These are phyloP conservation scores for Conoideocrella luteorostrata DNA, from an alignment of 2,329 filamentous ascomycete genomes.

Conservation along the genomic window DNA sequence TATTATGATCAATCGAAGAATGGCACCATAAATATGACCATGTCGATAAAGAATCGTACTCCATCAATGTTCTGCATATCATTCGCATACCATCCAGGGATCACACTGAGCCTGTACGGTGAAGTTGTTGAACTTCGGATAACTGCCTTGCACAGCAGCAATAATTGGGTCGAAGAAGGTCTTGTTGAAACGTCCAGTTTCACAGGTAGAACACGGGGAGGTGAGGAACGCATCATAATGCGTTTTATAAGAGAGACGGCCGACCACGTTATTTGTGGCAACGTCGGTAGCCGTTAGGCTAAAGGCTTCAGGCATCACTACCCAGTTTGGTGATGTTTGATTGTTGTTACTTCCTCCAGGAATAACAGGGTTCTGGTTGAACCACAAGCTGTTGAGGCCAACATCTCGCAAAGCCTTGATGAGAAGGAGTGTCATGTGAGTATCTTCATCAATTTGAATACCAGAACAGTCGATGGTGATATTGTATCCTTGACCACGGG, in stretches of 20 bases:
- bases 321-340: conserved; percentile 25
- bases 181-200: conserved; percentile 28
- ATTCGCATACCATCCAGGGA: conserved; percentile 32
- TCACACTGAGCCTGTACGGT: conserved; percentile 30
- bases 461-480: conserved; percentile 32
- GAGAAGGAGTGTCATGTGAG: conserved; percentile 32
- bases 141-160: conserved; percentile 30
- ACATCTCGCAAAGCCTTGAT: conserved; percentile 33
- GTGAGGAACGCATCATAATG: conserved; percentile 31
- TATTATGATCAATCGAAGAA: conserved; percentile 3
- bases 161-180: conserved; percentile 32
- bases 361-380: conserved; percentile 32
- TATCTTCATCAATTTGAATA: conserved; percentile 30
- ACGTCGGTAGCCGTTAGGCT: conserved; percentile 27
- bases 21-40: conserved; percentile 2
- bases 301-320: conserved; percentile 33
- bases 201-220: conserved; percentile 29
- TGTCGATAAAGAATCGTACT: conserved; percentile 6
- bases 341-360: conserved; percentile 25
- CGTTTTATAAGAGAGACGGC: conserved; percentile 30
- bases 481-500: conserved; percentile 28
- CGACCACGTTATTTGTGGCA: conserved; percentile 25
- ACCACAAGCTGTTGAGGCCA: conserved; percentile 32
- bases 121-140: conserved; percentile 32
- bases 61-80: conserved; percentile 4